Conservation (phyloP, 164 flowering plant species). For the Brasenia schreberi region DNA sequence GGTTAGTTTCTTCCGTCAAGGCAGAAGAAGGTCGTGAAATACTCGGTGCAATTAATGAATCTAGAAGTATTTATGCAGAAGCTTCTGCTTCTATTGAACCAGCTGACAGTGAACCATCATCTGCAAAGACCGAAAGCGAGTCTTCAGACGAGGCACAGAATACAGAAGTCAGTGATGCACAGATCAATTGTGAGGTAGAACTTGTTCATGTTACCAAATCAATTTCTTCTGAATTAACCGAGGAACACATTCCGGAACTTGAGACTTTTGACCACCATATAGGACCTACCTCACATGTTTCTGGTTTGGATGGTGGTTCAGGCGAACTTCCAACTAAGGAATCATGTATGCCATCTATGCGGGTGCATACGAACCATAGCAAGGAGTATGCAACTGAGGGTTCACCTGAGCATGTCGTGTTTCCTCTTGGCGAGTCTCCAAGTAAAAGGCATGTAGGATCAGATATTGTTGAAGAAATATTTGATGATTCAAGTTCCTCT, state of each 20-base stretch:
- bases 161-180: conserved; percentile 20
- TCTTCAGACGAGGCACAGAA: conserved; percentile 30
- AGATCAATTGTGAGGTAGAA: conserved; percentile 15
- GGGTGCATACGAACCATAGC: conserved; percentile 9
- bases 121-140: conserved; percentile 35
- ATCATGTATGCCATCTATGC: conserved; percentile 12
- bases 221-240: conserved; percentile 1
- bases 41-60: conserved; percentile 17
- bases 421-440: conserved; percentile 5
- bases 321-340: conserved; percentile 1
- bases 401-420: background rate
- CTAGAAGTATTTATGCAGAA: background rate
- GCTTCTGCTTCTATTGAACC: conserved; percentile 5
- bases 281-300: too few species aligned
- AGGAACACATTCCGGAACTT: background rate
- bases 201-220: conserved; percentile 4
- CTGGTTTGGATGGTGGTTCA: conserved; percentile 7
- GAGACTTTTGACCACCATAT: background rate
- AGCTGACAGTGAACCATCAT: conserved; percentile 18
- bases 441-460: conserved; percentile 15
- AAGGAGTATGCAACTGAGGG: conserved; percentile 10
- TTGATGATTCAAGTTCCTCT: conserved; percentile 14
- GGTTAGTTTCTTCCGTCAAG: conserved; percentile 33
- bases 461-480: conserved; percentile 18
- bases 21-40: conserved; percentile 34